phyloP scores from a whole-genome alignment of 78 protist species.

The Speleostelium caveatum region DNA sequence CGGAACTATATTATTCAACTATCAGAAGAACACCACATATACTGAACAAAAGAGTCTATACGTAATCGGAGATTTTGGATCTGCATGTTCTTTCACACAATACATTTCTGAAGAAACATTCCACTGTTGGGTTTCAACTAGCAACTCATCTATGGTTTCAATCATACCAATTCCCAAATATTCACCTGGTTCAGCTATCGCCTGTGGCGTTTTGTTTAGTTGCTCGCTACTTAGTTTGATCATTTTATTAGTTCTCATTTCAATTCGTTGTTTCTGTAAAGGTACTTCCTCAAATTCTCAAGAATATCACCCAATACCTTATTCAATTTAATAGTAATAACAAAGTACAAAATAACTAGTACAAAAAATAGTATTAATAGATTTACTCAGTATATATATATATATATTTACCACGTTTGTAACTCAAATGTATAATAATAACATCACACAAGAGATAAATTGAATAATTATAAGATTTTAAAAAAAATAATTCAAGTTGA shows the following conservation, averaged over 20 bases:
- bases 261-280: constrained; percentile 62
- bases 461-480: too few relatives aligned
- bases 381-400: background rate
- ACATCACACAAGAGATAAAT: too few relatives aligned
- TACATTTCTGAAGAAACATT: background rate
- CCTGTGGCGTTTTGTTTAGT: constrained; percentile 40
- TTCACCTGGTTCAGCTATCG: constrained; percentile 72
- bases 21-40: constrained; percentile 18
- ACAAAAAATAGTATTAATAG: too few relatives aligned
- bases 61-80: background rate
- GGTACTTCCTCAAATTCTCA: background rate
- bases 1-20: constrained; percentile 13
- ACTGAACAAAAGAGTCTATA: background rate
- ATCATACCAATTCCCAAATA: constrained; percentile 62
- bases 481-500: too few relatives aligned
- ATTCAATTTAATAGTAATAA: background rate
- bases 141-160: constrained; percentile 19
- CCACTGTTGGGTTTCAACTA: constrained; percentile 37
- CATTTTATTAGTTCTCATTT: constrained; percentile 35
- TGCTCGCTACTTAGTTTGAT: constrained; percentile 31
- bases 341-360: too few relatives aligned
- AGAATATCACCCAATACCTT: background rate
- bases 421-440: too few relatives aligned
- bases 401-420: too few relatives aligned
- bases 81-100: constrained; percentile 1